phyloP scores from a whole-genome alignment of 2,329 filamentous ascomycete genomes.

The Stemphylium lycopersici region DNA sequence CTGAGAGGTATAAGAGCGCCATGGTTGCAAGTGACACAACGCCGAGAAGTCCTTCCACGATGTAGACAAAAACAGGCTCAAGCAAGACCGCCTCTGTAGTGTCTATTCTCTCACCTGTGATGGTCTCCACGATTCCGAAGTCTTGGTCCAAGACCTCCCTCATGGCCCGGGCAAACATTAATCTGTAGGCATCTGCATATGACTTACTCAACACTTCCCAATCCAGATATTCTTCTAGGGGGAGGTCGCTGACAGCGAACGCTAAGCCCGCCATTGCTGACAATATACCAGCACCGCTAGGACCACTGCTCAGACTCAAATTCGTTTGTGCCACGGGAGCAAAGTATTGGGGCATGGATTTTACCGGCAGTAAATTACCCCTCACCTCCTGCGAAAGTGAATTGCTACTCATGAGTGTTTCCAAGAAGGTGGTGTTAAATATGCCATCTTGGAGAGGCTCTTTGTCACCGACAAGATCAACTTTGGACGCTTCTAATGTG shows the following conservation, averaged over 20 bases:
- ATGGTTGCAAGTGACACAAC: conserved; percentile 29
- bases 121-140: conserved; percentile 6
- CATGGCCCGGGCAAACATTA: conserved; percentile 51
- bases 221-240: conserved; percentile 45
- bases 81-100: conserved; percentile 45
- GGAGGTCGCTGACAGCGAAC: conserved; percentile 32
- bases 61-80: conserved; percentile 47
- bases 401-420: conserved; percentile 29
- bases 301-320: conserved; percentile 12
- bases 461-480: conserved; percentile 31
- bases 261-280: conserved; percentile 49
- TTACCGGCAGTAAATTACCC: conserved; percentile 17
- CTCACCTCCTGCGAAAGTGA: background rate
- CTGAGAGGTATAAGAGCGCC: conserved; percentile 31
- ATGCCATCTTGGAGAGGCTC: conserved; percentile 24
- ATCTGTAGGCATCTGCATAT: conserved; percentile 50
- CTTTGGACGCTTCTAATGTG: background rate
- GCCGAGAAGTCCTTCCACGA: conserved; percentile 46
- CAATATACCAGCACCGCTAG: background rate
- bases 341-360: conserved; percentile 12
- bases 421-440: conserved; percentile 51
- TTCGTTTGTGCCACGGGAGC: conserved; percentile 9
- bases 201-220: conserved; percentile 38
- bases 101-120: conserved; percentile 24
- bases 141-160: conserved; percentile 33